Percentiles rank a stretch among this genome's conserved stretches.
These are phyloP conservation scores for Paramecium primaurelia DNA, from an alignment of 73 alveolate species.

Conservation along the genomic window DNA sequence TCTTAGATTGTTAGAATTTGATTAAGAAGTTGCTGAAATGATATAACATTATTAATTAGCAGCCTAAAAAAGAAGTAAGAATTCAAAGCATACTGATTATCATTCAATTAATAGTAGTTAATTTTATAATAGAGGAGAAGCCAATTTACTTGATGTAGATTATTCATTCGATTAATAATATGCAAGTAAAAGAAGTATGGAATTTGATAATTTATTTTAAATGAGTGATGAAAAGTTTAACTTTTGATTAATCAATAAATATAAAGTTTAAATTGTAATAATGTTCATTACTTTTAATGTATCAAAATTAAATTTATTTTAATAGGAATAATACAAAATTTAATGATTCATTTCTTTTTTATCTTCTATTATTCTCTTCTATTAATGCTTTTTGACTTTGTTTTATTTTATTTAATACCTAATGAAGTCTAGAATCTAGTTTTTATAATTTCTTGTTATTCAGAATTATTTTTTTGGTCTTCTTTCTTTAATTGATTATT, in stretches of 20 bases:
- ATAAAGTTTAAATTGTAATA: neutral
- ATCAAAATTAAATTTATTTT: neutral
- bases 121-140: neutral
- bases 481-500: neutral
- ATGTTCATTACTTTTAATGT: neutral
- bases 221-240: neutral
- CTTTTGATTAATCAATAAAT: neutral
- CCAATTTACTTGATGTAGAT: neutral
- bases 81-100: neutral
- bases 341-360: neutral
- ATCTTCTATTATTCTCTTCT: neutral
- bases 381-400: neutral
- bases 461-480: neutral
- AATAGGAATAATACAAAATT: neutral
- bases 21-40: neutral
- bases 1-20: neutral
- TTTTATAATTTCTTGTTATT: neutral
- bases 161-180: neutral
- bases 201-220: neutral
- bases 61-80: neutral
- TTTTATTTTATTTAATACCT: neutral
- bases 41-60: neutral
- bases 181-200: neutral
- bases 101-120: neutral
- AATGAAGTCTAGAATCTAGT: neutral